Evolutionary conservation across 306 rosid species (phyloP).

Genomic region (Quercus cerris): DNA sequence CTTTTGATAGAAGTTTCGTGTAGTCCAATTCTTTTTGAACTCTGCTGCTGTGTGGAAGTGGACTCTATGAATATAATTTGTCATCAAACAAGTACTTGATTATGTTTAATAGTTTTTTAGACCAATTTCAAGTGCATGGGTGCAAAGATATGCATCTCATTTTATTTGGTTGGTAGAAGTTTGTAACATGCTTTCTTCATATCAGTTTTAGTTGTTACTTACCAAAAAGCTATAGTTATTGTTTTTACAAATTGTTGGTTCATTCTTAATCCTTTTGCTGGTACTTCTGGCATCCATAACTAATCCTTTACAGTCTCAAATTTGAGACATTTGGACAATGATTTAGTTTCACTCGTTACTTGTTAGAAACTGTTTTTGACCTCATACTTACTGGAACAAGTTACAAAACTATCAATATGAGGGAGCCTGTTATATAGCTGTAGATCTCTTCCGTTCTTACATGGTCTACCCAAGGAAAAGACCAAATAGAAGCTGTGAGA

Average conservation of each 20-base stretch:
- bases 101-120: neutral
- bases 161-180: neutral
- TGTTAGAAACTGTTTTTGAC: neutral
- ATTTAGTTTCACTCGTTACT: neutral
- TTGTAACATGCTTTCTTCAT: neutral
- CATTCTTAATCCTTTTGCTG: neutral
- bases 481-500: neutral
- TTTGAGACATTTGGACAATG: neutral
- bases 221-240: neutral
- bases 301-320: neutral
- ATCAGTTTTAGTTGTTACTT: neutral
- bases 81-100: neutral
- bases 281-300: neutral
- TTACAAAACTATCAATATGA: neutral
- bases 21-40: neutral
- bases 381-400: neutral
- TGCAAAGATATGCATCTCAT: neutral
- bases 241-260: neutral
- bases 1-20: neutral
- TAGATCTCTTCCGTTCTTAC: neutral
- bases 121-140: neutral
- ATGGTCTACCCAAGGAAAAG: neutral
- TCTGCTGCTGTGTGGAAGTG: neutral
- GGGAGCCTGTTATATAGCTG: neutral
- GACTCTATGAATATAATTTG: neutral